phyloP scores from a whole-genome alignment of 2,329 filamentous ascomycete species.

The Xylariaceae sp. region DNA sequence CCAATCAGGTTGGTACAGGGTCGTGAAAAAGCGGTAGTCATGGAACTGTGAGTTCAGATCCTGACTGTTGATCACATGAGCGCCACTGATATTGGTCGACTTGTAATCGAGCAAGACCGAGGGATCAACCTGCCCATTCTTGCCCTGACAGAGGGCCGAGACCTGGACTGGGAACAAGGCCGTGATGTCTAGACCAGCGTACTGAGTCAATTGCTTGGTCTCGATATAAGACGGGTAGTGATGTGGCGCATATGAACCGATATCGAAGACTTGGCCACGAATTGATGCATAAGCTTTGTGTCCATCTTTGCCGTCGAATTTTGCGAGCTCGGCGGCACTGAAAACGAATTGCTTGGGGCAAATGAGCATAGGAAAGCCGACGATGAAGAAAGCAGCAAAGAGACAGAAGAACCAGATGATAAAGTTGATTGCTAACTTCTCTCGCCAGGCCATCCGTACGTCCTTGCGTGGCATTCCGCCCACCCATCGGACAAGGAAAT shows the following conservation, averaged over 20 bases:
- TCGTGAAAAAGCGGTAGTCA: conserved; percentile 81
- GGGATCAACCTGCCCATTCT: conserved; percentile 56
- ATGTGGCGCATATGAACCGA: conserved; percentile 63
- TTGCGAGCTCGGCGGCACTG: conserved; percentile 68
- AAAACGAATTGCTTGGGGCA: conserved; percentile 90
- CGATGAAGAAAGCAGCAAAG: conserved; percentile 79
- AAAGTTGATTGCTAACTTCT: conserved; percentile 97
- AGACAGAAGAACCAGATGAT: conserved; percentile 87
- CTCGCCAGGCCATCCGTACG: conserved; percentile 86
- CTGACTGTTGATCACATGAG: conserved; percentile 55
- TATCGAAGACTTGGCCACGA: conserved; percentile 82
- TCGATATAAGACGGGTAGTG: conserved; percentile 70
- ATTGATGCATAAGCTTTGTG: conserved; percentile 68
- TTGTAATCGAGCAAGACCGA: conserved; percentile 82
- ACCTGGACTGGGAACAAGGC: conserved; percentile 90
- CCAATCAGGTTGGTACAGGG: conserved; percentile 83
- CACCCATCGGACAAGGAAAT: conserved; percentile 69
- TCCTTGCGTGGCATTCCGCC: conserved; percentile 90
- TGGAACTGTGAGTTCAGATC: conserved; percentile 79
- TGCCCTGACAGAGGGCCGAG: conserved; percentile 80
- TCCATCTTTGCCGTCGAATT: conserved; percentile 65
- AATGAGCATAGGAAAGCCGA: conserved; percentile 79
- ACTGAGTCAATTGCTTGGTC: conserved; percentile 63
- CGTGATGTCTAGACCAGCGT: conserved; percentile 84
- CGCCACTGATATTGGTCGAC: conserved; percentile 66